phyloP scores from a whole-genome alignment of 345 rosid genomes.

The Aurinia saxatilis region DNA sequence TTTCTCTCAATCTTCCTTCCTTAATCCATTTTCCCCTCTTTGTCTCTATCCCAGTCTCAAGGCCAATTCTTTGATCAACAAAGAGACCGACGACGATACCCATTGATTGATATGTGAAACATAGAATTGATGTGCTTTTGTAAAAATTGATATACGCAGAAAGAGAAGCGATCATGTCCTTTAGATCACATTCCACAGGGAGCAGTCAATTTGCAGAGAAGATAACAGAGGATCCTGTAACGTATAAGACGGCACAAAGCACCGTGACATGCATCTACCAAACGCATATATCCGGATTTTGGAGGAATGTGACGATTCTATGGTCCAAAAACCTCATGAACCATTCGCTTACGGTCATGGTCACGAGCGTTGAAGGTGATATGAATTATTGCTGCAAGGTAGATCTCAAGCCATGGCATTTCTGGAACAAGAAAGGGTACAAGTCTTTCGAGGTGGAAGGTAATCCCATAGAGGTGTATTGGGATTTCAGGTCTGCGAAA shows the following conservation, averaged over 20 bases:
- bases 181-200: conserved; percentile 14
- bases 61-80: neutral
- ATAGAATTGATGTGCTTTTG: neutral
- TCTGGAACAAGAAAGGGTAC: conserved; percentile 78
- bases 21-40: conserved; percentile 7
- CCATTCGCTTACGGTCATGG: conserved; percentile 51
- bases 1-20: conserved; percentile 5
- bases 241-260: conserved; percentile 54
- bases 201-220: conserved; percentile 38
- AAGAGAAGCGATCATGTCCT: conserved; percentile 24
- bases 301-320: conserved; percentile 53
- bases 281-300: conserved; percentile 47
- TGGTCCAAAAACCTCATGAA: conserved; percentile 80
- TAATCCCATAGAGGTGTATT: conserved; percentile 45
- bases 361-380: conserved; percentile 52
- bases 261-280: conserved; percentile 66
- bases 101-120: conserved; percentile 16
- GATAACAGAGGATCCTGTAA: conserved; percentile 48
- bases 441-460: conserved; percentile 63
- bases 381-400: conserved; percentile 47
- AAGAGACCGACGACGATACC: neutral
- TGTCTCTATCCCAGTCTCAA: conserved; percentile 11
- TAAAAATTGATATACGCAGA: neutral
- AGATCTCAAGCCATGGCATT: conserved; percentile 86
- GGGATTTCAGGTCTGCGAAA: conserved; percentile 87